phyloP scores from a whole-genome alignment of 371 early-diverging fungal species.

The Mucor sp. region DNA sequence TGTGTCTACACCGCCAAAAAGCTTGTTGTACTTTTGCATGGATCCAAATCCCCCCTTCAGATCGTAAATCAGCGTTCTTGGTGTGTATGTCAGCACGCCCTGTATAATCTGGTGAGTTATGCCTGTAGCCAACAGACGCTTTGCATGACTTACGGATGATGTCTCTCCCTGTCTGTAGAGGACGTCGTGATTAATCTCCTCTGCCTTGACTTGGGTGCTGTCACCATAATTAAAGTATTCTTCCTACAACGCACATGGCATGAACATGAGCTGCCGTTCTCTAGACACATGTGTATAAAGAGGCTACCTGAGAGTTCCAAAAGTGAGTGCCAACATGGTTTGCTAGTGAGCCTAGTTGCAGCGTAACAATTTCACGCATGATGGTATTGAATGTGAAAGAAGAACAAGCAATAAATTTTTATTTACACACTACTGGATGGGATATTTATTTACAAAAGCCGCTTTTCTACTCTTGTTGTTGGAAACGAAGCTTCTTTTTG shows the following conservation, averaged over 20 bases:
- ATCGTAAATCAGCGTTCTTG: slow-evolving; percentile 79
- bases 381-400: background rate
- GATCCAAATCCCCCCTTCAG: slow-evolving; percentile 77
- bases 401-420: slow-evolving; percentile 5
- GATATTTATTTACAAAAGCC: slow-evolving; percentile 2
- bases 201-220: slow-evolving; percentile 15
- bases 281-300: background rate
- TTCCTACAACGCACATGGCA: slow-evolving; percentile 31
- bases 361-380: slow-evolving; percentile 85
- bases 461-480: background rate
- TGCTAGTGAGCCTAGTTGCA: slow-evolving; percentile 85
- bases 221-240: slow-evolving; percentile 47
- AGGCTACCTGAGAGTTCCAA: slow-evolving; percentile 87
- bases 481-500: background rate
- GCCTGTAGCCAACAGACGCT: background rate
- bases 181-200: slow-evolving; percentile 57
- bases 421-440: background rate
- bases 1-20: slow-evolving; percentile 40
- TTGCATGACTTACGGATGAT: slow-evolving; percentile 27
- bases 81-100: slow-evolving; percentile 75
- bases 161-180: slow-evolving; percentile 56
- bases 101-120: slow-evolving; percentile 12
- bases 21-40: slow-evolving; percentile 63
- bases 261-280: background rate
- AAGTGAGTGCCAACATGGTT: slow-evolving; percentile 90